Base-by-base conservation (phyloP, 768 basidiomycete species). In the Saitozyma podzolica region DNA sequence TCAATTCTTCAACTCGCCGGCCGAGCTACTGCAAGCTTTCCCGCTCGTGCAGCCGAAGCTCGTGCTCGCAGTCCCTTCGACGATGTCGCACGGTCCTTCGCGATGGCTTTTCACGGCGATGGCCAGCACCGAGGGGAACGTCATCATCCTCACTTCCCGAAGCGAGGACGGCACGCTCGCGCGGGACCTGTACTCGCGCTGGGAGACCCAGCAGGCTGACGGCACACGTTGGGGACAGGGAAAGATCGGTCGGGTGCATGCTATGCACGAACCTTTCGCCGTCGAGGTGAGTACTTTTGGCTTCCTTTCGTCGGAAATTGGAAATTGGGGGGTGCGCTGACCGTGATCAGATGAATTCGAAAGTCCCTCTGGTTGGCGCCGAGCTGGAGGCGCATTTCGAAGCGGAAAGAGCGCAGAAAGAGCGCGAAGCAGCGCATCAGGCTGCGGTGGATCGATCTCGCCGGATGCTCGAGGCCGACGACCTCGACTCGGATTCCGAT, bases 401-500 rank as follows among this genome's bases (percentile, higher is more conserved):
- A 56, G 89, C 86, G 66, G 89, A 95, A 75, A 86, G 87, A 16
- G 83, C 83, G 3, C 85, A 82, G 29, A 89, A 87, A 73, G 93
- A 96, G 74, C 89, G 88, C 68, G 90, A 90, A 70, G 89, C 88
- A 0, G 91, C 90, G 0, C 87, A 91, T 52, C 88, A 92, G 80
- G 93, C 91, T 4, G 88, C 88, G 0, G 82, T 90, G 54, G 90
- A 85, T 14, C 87, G 92, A 41, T 88, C 87, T 57, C 90, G 91
- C 70, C 86, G 89, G 41, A 88, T 96, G 83, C 84, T 96, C 19
- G 93, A 98, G 81, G 95, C 94, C 0, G 93, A 95, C 74, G 92
- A 80, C 29, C 74, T 88, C 39, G 84, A 81, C 13, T 72, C 73
- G 29, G 83, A 83, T 43, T 80, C 79, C 0, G 76, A 77, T 4